These are phyloP conservation scores for Filobasidium floriforme DNA, from an alignment of 768 basidiomycete species.

Conservation along the genomic window DNA sequence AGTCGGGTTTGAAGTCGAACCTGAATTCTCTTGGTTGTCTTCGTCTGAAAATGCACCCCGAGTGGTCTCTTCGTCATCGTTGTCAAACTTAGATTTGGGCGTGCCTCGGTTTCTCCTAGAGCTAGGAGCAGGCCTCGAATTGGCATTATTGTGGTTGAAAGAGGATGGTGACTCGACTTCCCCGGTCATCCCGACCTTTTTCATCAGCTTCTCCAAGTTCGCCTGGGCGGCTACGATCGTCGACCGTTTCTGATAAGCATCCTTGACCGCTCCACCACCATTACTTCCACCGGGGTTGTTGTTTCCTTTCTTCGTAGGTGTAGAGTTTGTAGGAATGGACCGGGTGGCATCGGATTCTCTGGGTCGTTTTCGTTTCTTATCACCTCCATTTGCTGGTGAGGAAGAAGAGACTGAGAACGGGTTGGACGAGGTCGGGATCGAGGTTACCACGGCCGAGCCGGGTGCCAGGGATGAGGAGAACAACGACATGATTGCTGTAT, in stretches of 20 bases:
- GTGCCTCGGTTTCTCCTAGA: background rate
- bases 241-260: slow-evolving; percentile 21
- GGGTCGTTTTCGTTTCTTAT: slow-evolving; percentile 10
- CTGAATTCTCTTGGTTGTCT: background rate
- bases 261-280: background rate
- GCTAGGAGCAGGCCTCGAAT: background rate
- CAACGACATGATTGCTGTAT: background rate
- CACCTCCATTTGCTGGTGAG: background rate
- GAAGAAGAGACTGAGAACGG: background rate
- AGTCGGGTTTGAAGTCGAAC: background rate
- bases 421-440: background rate
- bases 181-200: slow-evolving; percentile 27
- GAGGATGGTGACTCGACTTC: background rate
- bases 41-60: too few relatives aligned
- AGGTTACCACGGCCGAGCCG: background rate
- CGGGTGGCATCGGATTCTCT: background rate
- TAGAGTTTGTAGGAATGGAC: background rate
- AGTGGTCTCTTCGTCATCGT: background rate
- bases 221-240: slow-evolving; percentile 28
- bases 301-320: background rate
- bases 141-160: background rate
- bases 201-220: slow-evolving; percentile 42
- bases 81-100: background rate
- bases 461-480: slow-evolving; percentile 12
- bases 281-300: background rate